A percentile compares a stretch with the other conserved stretches of the same genome.
phyloP scores from a whole-genome alignment of 2,329 filamentous ascomycete genomes.

The Botryotinia convoluta region DNA sequence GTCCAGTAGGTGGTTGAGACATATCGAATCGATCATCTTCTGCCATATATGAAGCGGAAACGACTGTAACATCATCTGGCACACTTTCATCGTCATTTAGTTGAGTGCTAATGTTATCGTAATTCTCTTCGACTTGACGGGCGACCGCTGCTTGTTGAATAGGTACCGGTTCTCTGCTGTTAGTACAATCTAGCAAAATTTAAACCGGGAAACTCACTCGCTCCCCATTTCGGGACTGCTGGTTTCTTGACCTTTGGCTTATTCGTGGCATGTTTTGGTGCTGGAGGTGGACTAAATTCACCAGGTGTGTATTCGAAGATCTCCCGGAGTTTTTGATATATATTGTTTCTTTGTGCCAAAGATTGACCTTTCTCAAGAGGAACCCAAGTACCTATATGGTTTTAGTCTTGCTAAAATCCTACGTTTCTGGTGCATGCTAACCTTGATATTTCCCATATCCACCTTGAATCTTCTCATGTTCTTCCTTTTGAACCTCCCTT shows the following conservation, averaged over 20 bases:
- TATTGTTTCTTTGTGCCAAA: slow-evolving; percentile 82
- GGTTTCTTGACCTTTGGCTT: slow-evolving; percentile 76
- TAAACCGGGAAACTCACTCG: slow-evolving; percentile 40
- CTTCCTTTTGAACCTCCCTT: slow-evolving; percentile 92
- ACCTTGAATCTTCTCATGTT: slow-evolving; percentile 96
- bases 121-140: slow-evolving; percentile 56
- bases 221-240: slow-evolving; percentile 59
- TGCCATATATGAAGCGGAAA: slow-evolving; percentile 79
- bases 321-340: slow-evolving; percentile 75
- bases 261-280: slow-evolving; percentile 86
- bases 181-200: slow-evolving; percentile 25
- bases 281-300: slow-evolving; percentile 84
- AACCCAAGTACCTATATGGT: slow-evolving; percentile 80
- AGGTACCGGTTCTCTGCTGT: slow-evolving; percentile 40
- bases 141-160: slow-evolving; percentile 37
- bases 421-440: slow-evolving; percentile 37
- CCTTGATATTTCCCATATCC: slow-evolving; percentile 99
- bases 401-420: slow-evolving; percentile 29
- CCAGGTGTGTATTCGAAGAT: slow-evolving; percentile 91
- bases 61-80: slow-evolving; percentile 77
- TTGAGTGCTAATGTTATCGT: slow-evolving; percentile 59
- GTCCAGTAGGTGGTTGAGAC: slow-evolving; percentile 61
- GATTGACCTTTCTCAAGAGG: slow-evolving; percentile 77
- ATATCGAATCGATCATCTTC: slow-evolving; percentile 77
- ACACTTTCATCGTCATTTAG: slow-evolving; percentile 72